Percentiles rank a stretch among this genome's conserved stretches.
phyloP scores from a whole-genome alignment of 306 rosid genomes.

The Rubus idaeus region DNA sequence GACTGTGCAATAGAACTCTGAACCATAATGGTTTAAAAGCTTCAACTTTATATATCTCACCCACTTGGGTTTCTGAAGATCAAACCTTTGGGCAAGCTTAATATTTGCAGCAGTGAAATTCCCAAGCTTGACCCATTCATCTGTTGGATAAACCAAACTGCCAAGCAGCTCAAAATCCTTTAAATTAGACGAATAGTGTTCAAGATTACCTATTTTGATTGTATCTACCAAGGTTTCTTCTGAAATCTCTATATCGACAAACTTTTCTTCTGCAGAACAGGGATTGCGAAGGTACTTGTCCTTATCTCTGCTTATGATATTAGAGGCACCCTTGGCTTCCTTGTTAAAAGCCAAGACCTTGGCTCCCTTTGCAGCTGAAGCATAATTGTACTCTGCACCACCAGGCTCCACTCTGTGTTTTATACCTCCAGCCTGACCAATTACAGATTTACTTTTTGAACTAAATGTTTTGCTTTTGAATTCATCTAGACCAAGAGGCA shows the following conservation, averaged over 20 bases:
- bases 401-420: slow-evolving; percentile 87
- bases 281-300: slow-evolving; percentile 96
- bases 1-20: slow-evolving; percentile 93
- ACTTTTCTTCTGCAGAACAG: slow-evolving; percentile 85
- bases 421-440: slow-evolving; percentile 54
- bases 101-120: slow-evolving; percentile 80
- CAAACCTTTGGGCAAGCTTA: slow-evolving; percentile 71
- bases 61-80: slow-evolving; percentile 87
- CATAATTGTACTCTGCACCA: slow-evolving; percentile 86
- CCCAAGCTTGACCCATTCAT: slow-evolving; percentile 78
- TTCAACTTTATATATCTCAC: slow-evolving; percentile 90
- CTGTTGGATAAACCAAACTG: slow-evolving; percentile 83
- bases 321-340: slow-evolving; percentile 97
- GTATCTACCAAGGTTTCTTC: slow-evolving; percentile 94
- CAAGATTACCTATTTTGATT: slow-evolving; percentile 82
- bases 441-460: slow-evolving; percentile 54
- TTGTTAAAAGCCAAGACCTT: slow-evolving; percentile 89
- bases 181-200: slow-evolving; percentile 90
- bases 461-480: slow-evolving; percentile 79
- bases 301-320: slow-evolving; percentile 75
- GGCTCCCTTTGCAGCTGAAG: slow-evolving; percentile 98
- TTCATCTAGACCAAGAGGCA: slow-evolving; percentile 90
- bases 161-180: slow-evolving; percentile 79
- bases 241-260: slow-evolving; percentile 80
- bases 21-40: slow-evolving; percentile 78